Percentiles rank a stretch among this genome's conserved stretches.
phyloP scores from a whole-genome alignment of 176 grass and related monocot species.

The Areca catechu region DNA sequence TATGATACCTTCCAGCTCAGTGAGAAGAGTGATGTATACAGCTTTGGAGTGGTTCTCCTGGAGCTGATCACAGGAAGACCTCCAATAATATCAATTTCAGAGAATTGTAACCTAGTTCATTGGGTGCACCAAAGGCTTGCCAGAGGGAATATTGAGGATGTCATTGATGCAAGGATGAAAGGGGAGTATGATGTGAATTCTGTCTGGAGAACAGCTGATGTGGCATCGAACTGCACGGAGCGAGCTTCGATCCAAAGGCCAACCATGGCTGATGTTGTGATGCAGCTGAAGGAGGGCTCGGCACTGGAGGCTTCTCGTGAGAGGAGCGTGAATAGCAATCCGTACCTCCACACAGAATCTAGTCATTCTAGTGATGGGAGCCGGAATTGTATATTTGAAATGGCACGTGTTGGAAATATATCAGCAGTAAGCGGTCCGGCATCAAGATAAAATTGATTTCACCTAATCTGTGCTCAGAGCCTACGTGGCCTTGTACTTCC shows the following conservation, averaged over 20 bases:
- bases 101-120: neutral
- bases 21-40: slow-evolving; percentile 19
- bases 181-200: slow-evolving; percentile 22
- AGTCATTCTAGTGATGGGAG: neutral
- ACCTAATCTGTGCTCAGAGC: neutral
- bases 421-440: neutral
- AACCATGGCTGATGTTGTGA: slow-evolving; percentile 16
- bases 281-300: slow-evolving; percentile 19
- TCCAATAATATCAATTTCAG: neutral
- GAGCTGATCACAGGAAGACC: slow-evolving; percentile 31
- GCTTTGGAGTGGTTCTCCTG: slow-evolving; percentile 34
- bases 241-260: slow-evolving; percentile 19
- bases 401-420: neutral
- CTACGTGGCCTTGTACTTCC: no score
- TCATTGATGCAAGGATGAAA: slow-evolving; percentile 17
- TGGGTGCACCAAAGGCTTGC: slow-evolving; percentile 23
- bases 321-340: neutral
- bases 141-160: slow-evolving; percentile 26
- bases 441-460: slow-evolving; percentile 5
- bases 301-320: slow-evolving; percentile 6
- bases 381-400: neutral
- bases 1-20: neutral
- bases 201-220: slow-evolving; percentile 32
- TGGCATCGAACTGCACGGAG: slow-evolving; percentile 22
- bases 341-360: neutral